Base-by-base conservation (phyloP, 257 asterid species). In the Rehmannia glutinosa region DNA sequence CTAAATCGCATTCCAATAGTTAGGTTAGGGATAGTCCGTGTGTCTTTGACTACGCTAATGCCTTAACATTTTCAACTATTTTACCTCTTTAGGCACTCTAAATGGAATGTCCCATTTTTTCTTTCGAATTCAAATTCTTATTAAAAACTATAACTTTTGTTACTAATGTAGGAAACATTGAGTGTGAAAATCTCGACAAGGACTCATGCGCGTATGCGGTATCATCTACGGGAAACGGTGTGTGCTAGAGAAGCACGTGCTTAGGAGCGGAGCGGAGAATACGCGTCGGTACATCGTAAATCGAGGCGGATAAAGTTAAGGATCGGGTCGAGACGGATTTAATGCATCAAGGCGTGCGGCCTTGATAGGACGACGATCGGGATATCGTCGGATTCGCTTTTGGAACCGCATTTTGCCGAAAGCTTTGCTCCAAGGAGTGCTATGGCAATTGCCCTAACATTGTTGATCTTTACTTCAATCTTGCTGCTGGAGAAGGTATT, bases 361-460 rank as follows among this genome's bases (percentile, higher is more conserved):
- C 72, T 91, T 23, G 83, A 84, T 17, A 79, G 95, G 61, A 74
- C 70, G 4, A 64, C 79, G 3, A 89, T 88, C 3, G 97, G 97
- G n/a, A 91, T 91, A 33, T 91, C 97, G 6, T 91, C 97, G 0
- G 96, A 91, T 9, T 78, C 83, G n/a, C 84, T 91, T 10, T 23
- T 88, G 13, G 96, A 88, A 6, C 57, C 84, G 69, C 77, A 35
- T 0, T 88, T 91, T 41, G 77, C 81, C 15, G 71, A 0, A 82
- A 79, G 61, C 86, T 91, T 23, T 91, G 97, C 83, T 88, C 97
- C 19, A 11, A 77, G 9, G 69, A 66, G 7, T 91, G 97, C 80
- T 88, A 83, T 21, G 27, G 1, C 9, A 51, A 10, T 45, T 91
- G 97, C 77, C 93, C 92, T 7, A 91, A 86, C 76, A 58, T 91